Conservation (phyloP, 805 yeast species). For the Candida sanyiensis region DNA sequence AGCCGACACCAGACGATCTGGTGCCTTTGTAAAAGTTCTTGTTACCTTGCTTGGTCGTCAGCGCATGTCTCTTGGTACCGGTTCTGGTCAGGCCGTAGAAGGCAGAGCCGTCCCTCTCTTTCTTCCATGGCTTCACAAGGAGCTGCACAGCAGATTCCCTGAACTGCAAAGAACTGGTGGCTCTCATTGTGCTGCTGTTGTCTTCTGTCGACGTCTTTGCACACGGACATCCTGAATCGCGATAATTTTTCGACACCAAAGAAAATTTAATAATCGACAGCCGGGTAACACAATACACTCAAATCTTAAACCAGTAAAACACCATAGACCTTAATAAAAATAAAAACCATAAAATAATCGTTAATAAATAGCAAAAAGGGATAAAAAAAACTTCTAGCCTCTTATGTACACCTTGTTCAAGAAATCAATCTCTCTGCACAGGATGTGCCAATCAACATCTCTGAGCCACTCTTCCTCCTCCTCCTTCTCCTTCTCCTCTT, state of each 20-base stretch:
- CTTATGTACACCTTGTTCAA: slow-evolving; percentile 47
- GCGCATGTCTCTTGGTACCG: slow-evolving; percentile 77
- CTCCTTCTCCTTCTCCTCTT: slow-evolving; percentile 9
- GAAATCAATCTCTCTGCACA: slow-evolving; percentile 77
- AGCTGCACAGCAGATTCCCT: slow-evolving; percentile 39
- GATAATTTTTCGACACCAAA: too few species aligned
- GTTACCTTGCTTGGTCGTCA: slow-evolving; percentile 92
- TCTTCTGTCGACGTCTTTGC: not conserved
- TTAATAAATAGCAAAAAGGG: not conserved
- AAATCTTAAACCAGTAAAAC: too few species aligned
- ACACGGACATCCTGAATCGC: too few species aligned
- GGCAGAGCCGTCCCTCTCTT: slow-evolving; percentile 72
- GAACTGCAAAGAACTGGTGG: slow-evolving; percentile 40
- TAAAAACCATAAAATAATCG: not conserved
- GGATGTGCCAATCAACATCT: slow-evolving; percentile 81
- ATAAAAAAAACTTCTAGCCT: not conserved
- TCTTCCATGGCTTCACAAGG: slow-evolving; percentile 86
- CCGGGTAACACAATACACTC: not conserved
- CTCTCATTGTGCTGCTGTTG: slow-evolving; percentile 36
- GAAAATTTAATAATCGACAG: not conserved
- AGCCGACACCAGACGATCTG: slow-evolving; percentile 89
- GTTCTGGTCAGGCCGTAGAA: slow-evolving; percentile 75
- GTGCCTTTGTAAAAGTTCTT: slow-evolving; percentile 95
- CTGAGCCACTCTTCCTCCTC: slow-evolving; percentile 33
- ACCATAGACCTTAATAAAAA: too few species aligned